Base-by-base conservation (phyloP, 768 basidiomycete genomes). In the Macrocybe gigantea region DNA sequence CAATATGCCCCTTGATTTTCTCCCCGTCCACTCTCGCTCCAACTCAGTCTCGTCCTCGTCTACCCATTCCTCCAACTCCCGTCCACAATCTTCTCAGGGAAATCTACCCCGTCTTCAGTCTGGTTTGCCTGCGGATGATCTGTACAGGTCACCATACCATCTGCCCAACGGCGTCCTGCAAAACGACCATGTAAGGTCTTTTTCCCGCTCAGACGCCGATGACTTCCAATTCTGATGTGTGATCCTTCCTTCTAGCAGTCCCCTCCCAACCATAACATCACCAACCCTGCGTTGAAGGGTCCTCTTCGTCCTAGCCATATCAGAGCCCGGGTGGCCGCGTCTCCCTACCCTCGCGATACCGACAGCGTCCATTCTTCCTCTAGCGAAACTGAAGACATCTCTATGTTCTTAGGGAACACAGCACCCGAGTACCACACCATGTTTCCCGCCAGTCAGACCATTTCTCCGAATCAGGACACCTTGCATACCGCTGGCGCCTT, bases 291-390 rank as follows among this genome's bases (percentile, higher is more conserved):
- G 46, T 74, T 88, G 56, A 90, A 90, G 73, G 80, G 79, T 58
- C 85, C 85, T 58, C 75, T 84, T 54, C 83, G 86, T 55, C 80
- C 81, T 30, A 75, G 78, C 50, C 88, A 90, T 67, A 82, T 83
- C 64, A 80, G 89, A 54, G 87, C 87, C 54, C 82, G 89, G 54
- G 83, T 78, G 38, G 83, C 83, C 38, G 83, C 88, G 30, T 90
- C 88, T 46, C 89, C 89, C 39, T 93, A 93, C 65, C 85, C 88
- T 46, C 82, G 89, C 52, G 88, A 91, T 60, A 80, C 84, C 9
- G 87, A 90, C 71, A 85, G 83, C 60, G 85, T 90, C 53, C 87
- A 91, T 58, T 90, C 88, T 8, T 90, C 88, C 38, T 89, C 87
- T 46, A 85, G 83, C 67, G 90, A 92, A 69, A 83, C 88, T n/a